Base-by-base conservation (phyloP, 176 grass and related monocot genomes). In the Oryza australiensis region DNA sequence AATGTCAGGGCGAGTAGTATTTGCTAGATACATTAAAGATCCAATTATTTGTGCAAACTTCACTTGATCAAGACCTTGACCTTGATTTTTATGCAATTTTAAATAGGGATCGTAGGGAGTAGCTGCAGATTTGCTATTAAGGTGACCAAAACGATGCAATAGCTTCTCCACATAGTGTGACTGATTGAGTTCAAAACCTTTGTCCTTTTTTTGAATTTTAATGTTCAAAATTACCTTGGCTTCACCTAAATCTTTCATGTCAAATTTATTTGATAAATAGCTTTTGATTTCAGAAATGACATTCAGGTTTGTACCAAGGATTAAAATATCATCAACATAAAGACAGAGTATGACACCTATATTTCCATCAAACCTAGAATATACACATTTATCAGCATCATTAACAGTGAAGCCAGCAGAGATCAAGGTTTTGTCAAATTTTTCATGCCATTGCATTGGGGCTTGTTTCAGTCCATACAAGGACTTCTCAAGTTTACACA, bases 351-450 rank as follows among this genome's bases (percentile, higher is more conserved):
- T 32, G 11, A 73, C 34, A 60, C 41, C 53, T 57, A 11, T 41
- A 74, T 20, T 5, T 26, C 62, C 24, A 62, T 23, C 30, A 55
- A 26, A 26, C 23, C 43, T 83, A 24, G n/a, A 59, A 16, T 74
- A 83, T 30, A 83, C 68, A 28, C 80, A 83, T 40, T 73, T 73
- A 57, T 83, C 80, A 46, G 67, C 38, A 57, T 83, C 80, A 64
- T 55, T 83, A 20, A 83, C 30, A 63, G 40, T 26, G 18, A 83
- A 83, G 28, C 16, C 34, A 74, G 37, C 16, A n/a, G 68, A 71
- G 16, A 83, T 6, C 35, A 83, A n/a, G 18, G 38, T 55, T 43
- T 40, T 83, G 22, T 83, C 69, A 45, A 83, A 74, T 18, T 46
- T 83, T 83, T 83, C 69, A 26, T 83, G 78, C 62, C 77, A 49